phyloP scores from a whole-genome alignment of 352 stramenopile genomes.

The Aphanomyces stellatus region DNA sequence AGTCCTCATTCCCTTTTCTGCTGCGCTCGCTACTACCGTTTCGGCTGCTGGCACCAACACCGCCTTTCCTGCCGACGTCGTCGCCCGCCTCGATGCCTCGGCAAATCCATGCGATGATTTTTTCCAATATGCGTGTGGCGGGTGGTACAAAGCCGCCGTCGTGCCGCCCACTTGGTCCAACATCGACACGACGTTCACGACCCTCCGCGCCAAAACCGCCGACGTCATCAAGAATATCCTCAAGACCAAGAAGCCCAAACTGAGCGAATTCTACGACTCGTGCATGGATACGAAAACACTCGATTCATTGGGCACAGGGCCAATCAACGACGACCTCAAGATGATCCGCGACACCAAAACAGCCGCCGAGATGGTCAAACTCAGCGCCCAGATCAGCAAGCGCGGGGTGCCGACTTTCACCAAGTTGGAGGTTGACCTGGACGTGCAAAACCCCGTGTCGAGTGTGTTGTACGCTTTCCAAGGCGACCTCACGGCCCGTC shows the following conservation, averaged over 20 bases:
- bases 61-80: background rate
- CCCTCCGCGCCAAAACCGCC: constrained; percentile 40
- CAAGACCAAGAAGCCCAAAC: constrained; percentile 31
- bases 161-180: constrained; percentile 34
- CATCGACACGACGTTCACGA: constrained; percentile 50
- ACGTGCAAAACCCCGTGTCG: constrained; percentile 1
- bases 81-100: background rate
- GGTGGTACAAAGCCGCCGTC: constrained; percentile 45
- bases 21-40: background rate
- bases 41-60: background rate
- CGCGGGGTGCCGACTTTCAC: background rate
- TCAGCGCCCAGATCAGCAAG: background rate
- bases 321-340: constrained; percentile 33
- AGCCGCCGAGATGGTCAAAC: constrained; percentile 9
- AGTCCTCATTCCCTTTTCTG: background rate
- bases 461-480: constrained; percentile 3
- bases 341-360: constrained; percentile 35
- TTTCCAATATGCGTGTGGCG: constrained; percentile 34
- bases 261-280: constrained; percentile 47
- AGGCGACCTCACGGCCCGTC: background rate
- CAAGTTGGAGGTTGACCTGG: background rate
- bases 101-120: background rate
- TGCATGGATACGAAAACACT: constrained; percentile 41
- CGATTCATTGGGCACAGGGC: constrained; percentile 29
- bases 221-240: constrained; percentile 42